Percentiles rank a stretch among this genome's conserved stretches.
Conservation (phyloP, 768 basidiomycete species). For the Ramaria sp. region DNA sequence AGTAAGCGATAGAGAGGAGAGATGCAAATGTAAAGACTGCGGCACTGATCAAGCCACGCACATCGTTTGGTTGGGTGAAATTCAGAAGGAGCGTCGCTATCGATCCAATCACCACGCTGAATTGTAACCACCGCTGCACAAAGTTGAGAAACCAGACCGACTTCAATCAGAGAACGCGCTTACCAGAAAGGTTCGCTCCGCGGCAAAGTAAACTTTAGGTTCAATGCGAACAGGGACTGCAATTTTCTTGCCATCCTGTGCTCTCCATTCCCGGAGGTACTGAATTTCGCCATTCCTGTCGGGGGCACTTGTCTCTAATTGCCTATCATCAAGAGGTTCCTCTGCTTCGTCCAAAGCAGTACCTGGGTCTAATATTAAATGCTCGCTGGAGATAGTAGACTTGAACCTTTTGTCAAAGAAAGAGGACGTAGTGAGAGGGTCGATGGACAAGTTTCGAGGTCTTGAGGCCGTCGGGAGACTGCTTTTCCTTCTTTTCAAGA, state of each 20-base stretch:
- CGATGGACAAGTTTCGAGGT: slow-evolving; percentile 46
- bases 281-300: slow-evolving; percentile 47
- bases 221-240: slow-evolving; percentile 93
- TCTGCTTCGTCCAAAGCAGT: slow-evolving; percentile 18
- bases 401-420: slow-evolving; percentile 78
- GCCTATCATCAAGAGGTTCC: slow-evolving; percentile 26
- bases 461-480: slow-evolving; percentile 8
- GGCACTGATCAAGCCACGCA: slow-evolving; percentile 75
- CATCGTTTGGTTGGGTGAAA: slow-evolving; percentile 64
- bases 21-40: slow-evolving; percentile 85
- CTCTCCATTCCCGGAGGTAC: slow-evolving; percentile 46
- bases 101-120: slow-evolving; percentile 75
- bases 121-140: slow-evolving; percentile 78
- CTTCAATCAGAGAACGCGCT: slow-evolving; percentile 23
- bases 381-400: slow-evolving; percentile 41
- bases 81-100: slow-evolving; percentile 87
- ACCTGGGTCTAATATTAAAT: slow-evolving; percentile 14
- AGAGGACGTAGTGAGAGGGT: slow-evolving; percentile 76
- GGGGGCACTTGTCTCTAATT: slow-evolving; percentile 16
- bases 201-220: slow-evolving; percentile 96
- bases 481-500: slow-evolving; percentile 21
- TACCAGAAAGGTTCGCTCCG: slow-evolving; percentile 89
- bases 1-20: slow-evolving; percentile 78
- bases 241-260: slow-evolving; percentile 81
- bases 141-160: slow-evolving; percentile 1